Evolutionary conservation across 192 early-diverging fungal species (phyloP).

Genomic region (Backusella westeae): DNA sequence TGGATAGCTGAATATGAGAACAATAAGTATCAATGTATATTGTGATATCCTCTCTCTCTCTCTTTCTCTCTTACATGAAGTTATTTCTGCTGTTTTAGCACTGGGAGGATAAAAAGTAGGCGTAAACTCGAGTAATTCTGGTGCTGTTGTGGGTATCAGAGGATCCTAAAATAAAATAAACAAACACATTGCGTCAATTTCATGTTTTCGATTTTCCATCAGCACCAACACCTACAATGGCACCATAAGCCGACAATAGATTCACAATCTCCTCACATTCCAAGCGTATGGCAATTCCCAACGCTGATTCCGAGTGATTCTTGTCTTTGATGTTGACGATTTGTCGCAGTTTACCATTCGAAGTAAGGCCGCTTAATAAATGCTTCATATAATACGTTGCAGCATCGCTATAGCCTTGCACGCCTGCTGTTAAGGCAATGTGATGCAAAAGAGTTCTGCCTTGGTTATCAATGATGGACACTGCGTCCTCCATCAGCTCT

Average conservation of each 20-base stretch:
- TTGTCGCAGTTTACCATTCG: not conserved
- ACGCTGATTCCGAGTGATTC: conserved; percentile 75
- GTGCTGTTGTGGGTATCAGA: not conserved
- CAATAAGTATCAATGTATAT: no score
- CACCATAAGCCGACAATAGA: conserved; percentile 74
- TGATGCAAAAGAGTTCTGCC: conserved; percentile 90
- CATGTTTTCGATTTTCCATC: no score
- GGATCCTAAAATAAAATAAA: not conserved
- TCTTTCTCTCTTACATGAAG: not conserved
- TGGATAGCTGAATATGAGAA: conserved; percentile 49
- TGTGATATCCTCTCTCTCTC: no score
- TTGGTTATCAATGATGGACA: conserved; percentile 69
- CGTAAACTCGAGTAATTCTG: not conserved
- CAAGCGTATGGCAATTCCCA: conserved; percentile 83
- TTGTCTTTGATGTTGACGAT: conserved; percentile 66
- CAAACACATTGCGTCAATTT: no score
- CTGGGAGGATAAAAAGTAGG: not conserved
- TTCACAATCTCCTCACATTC: conserved; percentile 71
- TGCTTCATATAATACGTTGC: conserved; percentile 91
- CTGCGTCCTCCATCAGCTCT: conserved; percentile 67
- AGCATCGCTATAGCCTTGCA: conserved; percentile 62
- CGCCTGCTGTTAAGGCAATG: conserved; percentile 70
- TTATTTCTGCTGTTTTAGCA: not conserved
- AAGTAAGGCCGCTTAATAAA: conserved; percentile 48
- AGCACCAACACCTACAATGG: conserved; percentile 26